Conservation (phyloP, 345 rosid genomes). For the Diplotaxis tenuifolia region DNA sequence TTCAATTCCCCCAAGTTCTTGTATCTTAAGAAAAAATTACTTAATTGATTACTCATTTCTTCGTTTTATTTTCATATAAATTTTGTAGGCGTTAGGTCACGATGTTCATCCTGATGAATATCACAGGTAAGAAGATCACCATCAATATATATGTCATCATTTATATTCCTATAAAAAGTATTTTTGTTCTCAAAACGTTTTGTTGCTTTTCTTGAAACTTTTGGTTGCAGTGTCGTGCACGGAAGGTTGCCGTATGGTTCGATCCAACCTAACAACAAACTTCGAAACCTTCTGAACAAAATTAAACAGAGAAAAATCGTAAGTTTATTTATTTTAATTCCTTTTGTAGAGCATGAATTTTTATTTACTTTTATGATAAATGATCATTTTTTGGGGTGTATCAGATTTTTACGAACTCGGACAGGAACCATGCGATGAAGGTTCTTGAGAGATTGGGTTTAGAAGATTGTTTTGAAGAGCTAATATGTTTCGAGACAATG, state of each 20-base stretch:
- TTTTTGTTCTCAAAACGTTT: neutral
- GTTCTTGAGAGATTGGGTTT: slow-evolving; percentile 55
- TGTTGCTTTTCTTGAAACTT: neutral
- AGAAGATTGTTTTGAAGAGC: slow-evolving; percentile 79
- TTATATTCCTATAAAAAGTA: neutral
- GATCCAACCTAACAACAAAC: slow-evolving; percentile 62
- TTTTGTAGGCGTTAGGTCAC: slow-evolving; percentile 65
- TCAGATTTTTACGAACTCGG: slow-evolving; percentile 94
- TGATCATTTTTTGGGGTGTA: neutral
- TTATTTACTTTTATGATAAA: neutral
- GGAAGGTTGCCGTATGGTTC: slow-evolving; percentile 87
- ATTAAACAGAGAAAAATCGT: slow-evolving; percentile 74
- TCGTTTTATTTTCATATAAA: neutral
- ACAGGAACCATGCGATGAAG: slow-evolving; percentile 64
- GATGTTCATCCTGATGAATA: slow-evolving; percentile 80
- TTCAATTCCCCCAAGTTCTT: neutral
- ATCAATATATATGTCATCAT: neutral
- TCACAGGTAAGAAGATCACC: slow-evolving; percentile 51
- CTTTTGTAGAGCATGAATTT: neutral
- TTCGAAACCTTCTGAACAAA: slow-evolving; percentile 60
- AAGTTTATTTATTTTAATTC: slow-evolving; percentile 14
- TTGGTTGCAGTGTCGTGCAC: slow-evolving; percentile 69
- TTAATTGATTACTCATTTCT: neutral
- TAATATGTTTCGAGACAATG: slow-evolving; percentile 88
- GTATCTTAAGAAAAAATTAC: neutral